A percentile compares a stretch with the other conserved stretches of the same genome.
phyloP scores from a whole-genome alignment of 495 filamentous ascomycete species.

The Mycothermus thermophilus region DNA sequence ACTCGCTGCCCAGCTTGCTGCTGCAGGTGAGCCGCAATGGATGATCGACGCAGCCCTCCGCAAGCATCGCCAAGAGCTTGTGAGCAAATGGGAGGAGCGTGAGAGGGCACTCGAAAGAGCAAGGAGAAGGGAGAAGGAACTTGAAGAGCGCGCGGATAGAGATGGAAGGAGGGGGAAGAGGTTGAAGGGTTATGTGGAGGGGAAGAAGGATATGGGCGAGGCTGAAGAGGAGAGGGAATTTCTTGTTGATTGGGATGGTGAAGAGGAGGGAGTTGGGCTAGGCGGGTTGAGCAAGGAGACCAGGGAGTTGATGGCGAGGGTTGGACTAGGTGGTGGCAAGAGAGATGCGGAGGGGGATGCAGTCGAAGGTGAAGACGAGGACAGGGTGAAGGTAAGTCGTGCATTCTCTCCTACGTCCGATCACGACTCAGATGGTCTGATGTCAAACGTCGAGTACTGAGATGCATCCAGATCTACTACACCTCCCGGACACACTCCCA shows the following conservation, averaged over 20 bases:
- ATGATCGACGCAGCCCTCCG: conserved; percentile 58
- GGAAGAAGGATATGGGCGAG: conserved; percentile 21
- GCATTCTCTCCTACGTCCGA: too few species aligned
- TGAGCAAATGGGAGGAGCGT: conserved; percentile 51
- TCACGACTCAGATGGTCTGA: too few species aligned
- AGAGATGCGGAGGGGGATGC: conserved; percentile 26
- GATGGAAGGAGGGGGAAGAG: conserved; percentile 18
- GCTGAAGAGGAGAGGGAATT: conserved; percentile 57
- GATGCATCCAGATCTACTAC: conserved; percentile 53
- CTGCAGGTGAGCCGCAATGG: conserved; percentile 77
- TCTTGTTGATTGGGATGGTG: conserved; percentile 70
- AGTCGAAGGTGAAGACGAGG: conserved; percentile 39
- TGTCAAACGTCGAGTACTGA: background rate
- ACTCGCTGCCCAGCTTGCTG: conserved; percentile 25
- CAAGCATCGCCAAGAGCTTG: conserved; percentile 52
- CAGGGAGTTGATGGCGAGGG: conserved; percentile 47
- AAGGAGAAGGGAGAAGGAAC: conserved; percentile 51
- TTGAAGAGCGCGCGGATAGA: conserved; percentile 30
- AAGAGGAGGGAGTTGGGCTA: conserved; percentile 27
- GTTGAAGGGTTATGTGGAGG: conserved; percentile 11
- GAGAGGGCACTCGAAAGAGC: conserved; percentile 56
- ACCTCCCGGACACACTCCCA: conserved; percentile 95
- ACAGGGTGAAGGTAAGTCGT: conserved; percentile 47
- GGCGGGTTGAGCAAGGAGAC: conserved; percentile 47
- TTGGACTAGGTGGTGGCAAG: conserved; percentile 22